phyloP scores from a whole-genome alignment of 495 filamentous ascomycete species.

The Aspergillus diversus region DNA sequence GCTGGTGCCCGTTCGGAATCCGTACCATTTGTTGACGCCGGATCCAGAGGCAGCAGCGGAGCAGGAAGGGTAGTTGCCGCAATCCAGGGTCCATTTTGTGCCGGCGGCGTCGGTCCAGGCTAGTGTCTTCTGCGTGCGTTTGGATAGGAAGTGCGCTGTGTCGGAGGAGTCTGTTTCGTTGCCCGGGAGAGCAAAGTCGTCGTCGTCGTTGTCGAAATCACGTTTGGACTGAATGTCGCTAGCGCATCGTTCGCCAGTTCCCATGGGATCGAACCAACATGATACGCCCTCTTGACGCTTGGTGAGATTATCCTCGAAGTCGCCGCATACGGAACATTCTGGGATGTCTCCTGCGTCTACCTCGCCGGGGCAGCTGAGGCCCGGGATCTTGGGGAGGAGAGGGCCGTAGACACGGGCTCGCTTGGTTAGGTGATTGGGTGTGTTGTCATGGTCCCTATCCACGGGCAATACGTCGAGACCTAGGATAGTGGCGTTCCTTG shows the following conservation, averaged over 20 bases:
- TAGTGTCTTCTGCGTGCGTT: not conserved
- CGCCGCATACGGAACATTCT: not conserved
- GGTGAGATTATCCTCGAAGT: not conserved
- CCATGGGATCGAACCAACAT: not conserved
- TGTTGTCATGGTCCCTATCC: not conserved
- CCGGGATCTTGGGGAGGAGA: conserved; percentile 8
- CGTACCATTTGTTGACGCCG: conserved; percentile 2
- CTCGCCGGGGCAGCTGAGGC: not conserved
- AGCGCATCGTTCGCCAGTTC: not conserved
- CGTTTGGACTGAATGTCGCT: not conserved
- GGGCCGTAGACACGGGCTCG: conserved; percentile 15
- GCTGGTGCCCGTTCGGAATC: not conserved
- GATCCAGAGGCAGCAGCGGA: not conserved
- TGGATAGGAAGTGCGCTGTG: not conserved
- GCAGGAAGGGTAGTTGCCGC: conserved; percentile 2
- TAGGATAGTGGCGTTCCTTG: not conserved
- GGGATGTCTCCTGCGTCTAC: not conserved
- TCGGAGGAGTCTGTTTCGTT: not conserved
- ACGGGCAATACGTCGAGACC: not conserved
- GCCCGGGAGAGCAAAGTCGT: not conserved
- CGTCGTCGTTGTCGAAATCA: not conserved
- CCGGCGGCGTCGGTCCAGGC: not conserved
- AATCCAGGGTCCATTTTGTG: not conserved
- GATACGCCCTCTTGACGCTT: not conserved
- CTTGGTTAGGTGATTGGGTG: not conserved